phyloP scores from a whole-genome alignment of 2,329 filamentous ascomycete genomes.

The Thelonectria blattea region DNA sequence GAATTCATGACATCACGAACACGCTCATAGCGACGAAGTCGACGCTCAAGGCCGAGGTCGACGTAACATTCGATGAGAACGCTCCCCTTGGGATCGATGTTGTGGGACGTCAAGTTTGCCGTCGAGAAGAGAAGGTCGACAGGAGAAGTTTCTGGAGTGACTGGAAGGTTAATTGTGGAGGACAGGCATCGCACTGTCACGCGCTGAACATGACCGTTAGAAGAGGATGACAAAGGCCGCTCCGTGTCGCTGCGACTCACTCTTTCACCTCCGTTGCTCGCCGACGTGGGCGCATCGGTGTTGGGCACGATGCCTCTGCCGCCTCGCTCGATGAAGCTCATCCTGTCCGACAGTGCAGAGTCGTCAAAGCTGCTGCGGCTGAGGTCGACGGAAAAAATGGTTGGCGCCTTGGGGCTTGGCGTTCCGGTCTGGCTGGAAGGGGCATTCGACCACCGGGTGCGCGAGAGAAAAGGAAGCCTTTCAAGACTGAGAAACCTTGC shows the following conservation, averaged over 20 bases:
- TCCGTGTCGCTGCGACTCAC: conserved; percentile 54
- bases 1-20: conserved; percentile 90
- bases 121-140: conserved; percentile 75
- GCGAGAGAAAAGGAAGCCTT: conserved; percentile 54
- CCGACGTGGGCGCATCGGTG: conserved; percentile 79
- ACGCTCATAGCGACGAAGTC: conserved; percentile 83
- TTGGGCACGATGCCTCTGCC: conserved; percentile 55
- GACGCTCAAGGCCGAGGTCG: conserved; percentile 78
- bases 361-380: conserved; percentile 45
- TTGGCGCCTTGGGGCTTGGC: conserved; percentile 43
- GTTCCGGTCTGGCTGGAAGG: conserved; percentile 40
- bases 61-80: conserved; percentile 81
- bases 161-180: conserved; percentile 71
- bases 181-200: conserved; percentile 77
- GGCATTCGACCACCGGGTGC: conserved; percentile 48
- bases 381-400: conserved; percentile 45
- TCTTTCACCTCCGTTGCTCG: conserved; percentile 79
- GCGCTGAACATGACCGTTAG: conserved; percentile 50
- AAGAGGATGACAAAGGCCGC: neutral
- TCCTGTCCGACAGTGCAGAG: conserved; percentile 36
- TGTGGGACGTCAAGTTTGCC: conserved; percentile 65
- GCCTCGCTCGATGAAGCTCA: conserved; percentile 52
- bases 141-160: conserved; percentile 76
- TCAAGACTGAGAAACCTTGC: conserved; percentile 52
- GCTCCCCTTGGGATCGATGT: conserved; percentile 68